A percentile compares a stretch with the other conserved stretches of the same genome.
These are phyloP conservation scores for Pulveroboletus ravenelii DNA, from an alignment of 768 basidiomycete species.

Conservation along the genomic window DNA sequence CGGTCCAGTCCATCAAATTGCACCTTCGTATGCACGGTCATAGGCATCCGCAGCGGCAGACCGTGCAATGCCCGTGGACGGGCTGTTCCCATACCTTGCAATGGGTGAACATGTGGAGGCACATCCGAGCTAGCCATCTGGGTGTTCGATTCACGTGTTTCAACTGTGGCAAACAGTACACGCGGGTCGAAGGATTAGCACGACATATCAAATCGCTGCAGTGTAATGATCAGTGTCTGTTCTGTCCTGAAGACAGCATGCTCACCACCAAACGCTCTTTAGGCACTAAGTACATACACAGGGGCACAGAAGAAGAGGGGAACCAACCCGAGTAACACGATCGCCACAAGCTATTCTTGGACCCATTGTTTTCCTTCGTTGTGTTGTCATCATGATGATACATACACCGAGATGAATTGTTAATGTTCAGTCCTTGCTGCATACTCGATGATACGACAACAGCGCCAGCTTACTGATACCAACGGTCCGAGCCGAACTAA, in stretches of 20 bases:
- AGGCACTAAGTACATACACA: not conserved
- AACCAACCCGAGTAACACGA: too few relatives aligned
- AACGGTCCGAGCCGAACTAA: not conserved
- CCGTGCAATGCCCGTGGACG: conserved; percentile 8
- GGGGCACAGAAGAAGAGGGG: too few relatives aligned
- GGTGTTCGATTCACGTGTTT: not conserved
- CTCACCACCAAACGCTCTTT: not conserved
- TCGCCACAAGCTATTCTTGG: too few relatives aligned
- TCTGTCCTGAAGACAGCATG: not conserved
- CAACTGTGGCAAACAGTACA: conserved; percentile 5
- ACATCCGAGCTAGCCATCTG: conserved; percentile 7
- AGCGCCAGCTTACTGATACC: not conserved
- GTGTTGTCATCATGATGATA: too few relatives aligned
- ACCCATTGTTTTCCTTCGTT: not conserved
- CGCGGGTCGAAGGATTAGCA: conserved; percentile 1
- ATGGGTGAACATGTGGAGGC: conserved; percentile 6
- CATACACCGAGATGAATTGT: not conserved
- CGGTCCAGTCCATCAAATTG: not conserved
- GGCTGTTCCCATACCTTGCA: conserved; percentile 2
- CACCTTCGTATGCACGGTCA: conserved; percentile 11
- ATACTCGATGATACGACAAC: too few relatives aligned
- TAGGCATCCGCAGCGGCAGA: not conserved
- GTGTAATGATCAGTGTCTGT: not conserved
- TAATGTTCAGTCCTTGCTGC: not conserved
- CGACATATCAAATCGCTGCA: not conserved